Percentiles rank a stretch among this genome's conserved stretches.
Evolutionary conservation across 306 rosid species (phyloP).

Genomic region (Citrullus mucosospermus): DNA sequence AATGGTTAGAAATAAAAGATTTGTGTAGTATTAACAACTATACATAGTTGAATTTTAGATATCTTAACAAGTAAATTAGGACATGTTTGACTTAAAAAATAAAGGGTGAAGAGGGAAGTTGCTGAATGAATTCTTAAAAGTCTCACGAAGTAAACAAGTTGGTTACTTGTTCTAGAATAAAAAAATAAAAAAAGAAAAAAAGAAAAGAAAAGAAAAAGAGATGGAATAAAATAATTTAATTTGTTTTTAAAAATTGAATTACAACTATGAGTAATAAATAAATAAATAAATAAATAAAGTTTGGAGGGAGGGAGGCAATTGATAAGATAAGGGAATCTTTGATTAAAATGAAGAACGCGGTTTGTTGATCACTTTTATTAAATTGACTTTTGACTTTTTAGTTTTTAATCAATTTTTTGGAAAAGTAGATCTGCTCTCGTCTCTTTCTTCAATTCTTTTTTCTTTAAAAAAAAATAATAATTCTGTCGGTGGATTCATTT

Average conservation of each 20-base stretch:
- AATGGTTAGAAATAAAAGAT: no score
- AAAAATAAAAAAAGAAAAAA: no score
- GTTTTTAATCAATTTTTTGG: not conserved
- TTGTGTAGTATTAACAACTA: no score
- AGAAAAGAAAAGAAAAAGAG: no score
- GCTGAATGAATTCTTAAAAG: no score
- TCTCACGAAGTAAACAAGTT: no score
- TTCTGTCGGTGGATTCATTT: not conserved
- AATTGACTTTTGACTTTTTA: not conserved
- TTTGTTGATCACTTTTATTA: not conserved
- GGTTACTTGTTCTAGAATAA: no score
- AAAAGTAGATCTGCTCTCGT: not conserved
- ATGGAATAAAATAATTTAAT: not conserved
- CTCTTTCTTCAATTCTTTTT: not conserved
- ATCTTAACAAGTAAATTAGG: no score
- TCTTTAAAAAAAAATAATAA: not conserved
- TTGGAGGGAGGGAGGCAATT: not conserved
- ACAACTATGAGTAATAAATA: not conserved
- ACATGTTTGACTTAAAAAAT: no score
- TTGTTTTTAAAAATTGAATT: not conserved
- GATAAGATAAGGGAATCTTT: not conserved
- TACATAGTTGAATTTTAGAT: no score
- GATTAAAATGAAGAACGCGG: conserved; percentile 4
- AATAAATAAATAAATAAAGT: not conserved
- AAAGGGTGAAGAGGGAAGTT: no score